Evolutionary conservation across 2,329 filamentous ascomycete species (phyloP), one percentile per base, ranked within the genome.

Genomic region (Chrysoporthe deuterocubensis): DNA sequence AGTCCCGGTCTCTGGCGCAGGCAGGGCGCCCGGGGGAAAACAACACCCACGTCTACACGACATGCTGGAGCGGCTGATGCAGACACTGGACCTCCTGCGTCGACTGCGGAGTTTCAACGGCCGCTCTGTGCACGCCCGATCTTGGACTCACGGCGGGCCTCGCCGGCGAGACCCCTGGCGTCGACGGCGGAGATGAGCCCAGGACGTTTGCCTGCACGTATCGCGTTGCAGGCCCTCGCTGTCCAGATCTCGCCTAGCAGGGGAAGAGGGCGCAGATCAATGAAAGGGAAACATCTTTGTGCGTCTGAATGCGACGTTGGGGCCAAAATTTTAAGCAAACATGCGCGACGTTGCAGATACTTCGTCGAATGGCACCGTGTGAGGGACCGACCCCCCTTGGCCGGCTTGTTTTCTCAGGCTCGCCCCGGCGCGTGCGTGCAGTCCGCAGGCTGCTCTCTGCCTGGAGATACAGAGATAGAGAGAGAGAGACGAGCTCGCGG

Each of bases 311-410:
- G 18, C 57, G 21, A 60, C 37, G 37, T 21, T 43, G 21, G 40
- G 32, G 9, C n/a, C 57, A 44, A 21, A 26, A 26, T 26, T 26
- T 21, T 42, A 40, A 46, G 59, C 59, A 61, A 61, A 61, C 59
- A 46, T 61, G 59, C 42, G 26, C 43, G 59, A 61, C 59, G 59
- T 61, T 61, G 43, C 59, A 61, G 32, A 18, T n/a, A 43, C 59
- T 34, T 18, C 9, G 21, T 8, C 43, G 43, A 21, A 61, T 60
- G 9, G 3, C 42, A 46, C 21, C 16, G 7, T 46, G 43, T 46
- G 32, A 54, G n/a, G 54, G 34, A 26, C 26, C 26, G 21, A 21
- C 26, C 26, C 26, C 26, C 26, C 26, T 26, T 1, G 26, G 26
- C 26, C 26, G 26, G 26, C 26, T 26, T 26, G 26, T 26, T 26